Evolutionary conservation across 176 grass and related monocot species (phyloP).

Genomic region (Thalia dealbata): DNA sequence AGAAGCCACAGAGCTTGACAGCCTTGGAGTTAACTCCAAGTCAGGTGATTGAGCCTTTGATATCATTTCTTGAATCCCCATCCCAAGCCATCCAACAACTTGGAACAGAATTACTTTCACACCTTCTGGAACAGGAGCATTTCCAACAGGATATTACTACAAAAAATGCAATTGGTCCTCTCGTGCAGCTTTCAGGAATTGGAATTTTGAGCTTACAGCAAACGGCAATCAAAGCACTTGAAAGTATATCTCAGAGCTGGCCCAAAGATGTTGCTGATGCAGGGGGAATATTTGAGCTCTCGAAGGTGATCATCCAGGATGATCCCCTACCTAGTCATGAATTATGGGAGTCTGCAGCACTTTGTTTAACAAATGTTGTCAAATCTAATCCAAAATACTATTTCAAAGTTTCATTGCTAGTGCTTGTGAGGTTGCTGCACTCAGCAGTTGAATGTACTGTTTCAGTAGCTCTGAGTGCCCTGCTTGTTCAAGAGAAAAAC

Average conservation of each 20-base stretch:
- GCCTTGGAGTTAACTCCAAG: constrained; percentile 69
- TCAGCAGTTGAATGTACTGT: constrained; percentile 67
- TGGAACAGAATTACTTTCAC: constrained; percentile 73
- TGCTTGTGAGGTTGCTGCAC: constrained; percentile 77
- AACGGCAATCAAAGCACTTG: constrained; percentile 92
- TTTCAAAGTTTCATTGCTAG: constrained; percentile 79
- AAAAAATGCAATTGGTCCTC: constrained; percentile 78
- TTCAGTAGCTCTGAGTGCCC: constrained; percentile 81
- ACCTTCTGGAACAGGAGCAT: constrained; percentile 96
- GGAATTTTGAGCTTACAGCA: constrained; percentile 88
- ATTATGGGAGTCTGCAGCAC: constrained; percentile 90
- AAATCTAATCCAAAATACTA: constrained; percentile 79
- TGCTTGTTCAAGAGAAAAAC: constrained; percentile 94
- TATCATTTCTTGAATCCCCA: constrained; percentile 88
- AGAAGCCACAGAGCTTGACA: constrained; percentile 83
- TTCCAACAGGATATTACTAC: constrained; percentile 92
- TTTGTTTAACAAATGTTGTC: constrained; percentile 92
- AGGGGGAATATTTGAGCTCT: constrained; percentile 92
- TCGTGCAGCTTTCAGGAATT: constrained; percentile 91
- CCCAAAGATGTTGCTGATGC: constrained; percentile 91
- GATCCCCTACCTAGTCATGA: constrained; percentile 80
- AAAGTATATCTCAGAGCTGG: constrained; percentile 84
- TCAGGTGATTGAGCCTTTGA: constrained; percentile 89
- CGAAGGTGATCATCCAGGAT: constrained; percentile 91
- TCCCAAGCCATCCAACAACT: constrained; percentile 97